Evolutionary conservation across 2,329 filamentous ascomycete species (phyloP).

Genomic region (Diaporthe vaccinii): DNA sequence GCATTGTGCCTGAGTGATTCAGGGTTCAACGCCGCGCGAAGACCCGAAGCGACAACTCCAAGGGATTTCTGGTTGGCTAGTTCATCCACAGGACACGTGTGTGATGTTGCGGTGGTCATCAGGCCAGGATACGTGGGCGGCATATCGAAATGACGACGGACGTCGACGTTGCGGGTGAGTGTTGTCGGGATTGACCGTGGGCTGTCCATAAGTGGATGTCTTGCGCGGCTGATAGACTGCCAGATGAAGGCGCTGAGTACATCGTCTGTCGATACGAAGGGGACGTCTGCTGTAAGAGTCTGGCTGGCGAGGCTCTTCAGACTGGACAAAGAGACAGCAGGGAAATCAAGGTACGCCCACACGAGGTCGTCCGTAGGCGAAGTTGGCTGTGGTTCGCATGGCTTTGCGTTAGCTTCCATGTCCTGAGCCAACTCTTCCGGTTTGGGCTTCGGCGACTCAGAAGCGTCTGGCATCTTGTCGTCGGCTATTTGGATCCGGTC

Average conservation of each 20-base stretch:
- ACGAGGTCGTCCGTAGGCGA: not conserved
- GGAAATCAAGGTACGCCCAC: conserved; percentile 63
- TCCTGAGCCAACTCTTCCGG: not conserved
- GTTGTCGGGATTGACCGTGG: conserved; percentile 44
- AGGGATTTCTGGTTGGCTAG: conserved; percentile 49
- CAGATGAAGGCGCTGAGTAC: conserved; percentile 65
- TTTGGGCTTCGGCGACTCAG: not conserved
- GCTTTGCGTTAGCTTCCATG: conserved; percentile 41
- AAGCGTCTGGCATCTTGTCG: conserved; percentile 40
- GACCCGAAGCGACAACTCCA: conserved; percentile 43
- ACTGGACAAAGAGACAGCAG: conserved; percentile 49
- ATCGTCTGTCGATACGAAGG: conserved; percentile 68
- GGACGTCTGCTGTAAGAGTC: conserved; percentile 41
- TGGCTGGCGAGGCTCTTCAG: conserved; percentile 57
- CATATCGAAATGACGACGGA: conserved; percentile 57
- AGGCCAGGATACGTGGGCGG: conserved; percentile 62
- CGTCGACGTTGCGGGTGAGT: conserved; percentile 64
- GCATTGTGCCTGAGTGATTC: conserved; percentile 43
- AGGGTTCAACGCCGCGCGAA: conserved; percentile 22
- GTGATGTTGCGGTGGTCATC: conserved; percentile 61
- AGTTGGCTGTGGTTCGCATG: conserved; percentile 31
- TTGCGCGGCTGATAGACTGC: conserved; percentile 58
- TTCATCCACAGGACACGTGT: conserved; percentile 48
- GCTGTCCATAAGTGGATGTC: conserved; percentile 51
- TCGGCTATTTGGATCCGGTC: conserved; percentile 38